Conservation (phyloP, 495 filamentous ascomycete species). For the Podospora sp. region DNA sequence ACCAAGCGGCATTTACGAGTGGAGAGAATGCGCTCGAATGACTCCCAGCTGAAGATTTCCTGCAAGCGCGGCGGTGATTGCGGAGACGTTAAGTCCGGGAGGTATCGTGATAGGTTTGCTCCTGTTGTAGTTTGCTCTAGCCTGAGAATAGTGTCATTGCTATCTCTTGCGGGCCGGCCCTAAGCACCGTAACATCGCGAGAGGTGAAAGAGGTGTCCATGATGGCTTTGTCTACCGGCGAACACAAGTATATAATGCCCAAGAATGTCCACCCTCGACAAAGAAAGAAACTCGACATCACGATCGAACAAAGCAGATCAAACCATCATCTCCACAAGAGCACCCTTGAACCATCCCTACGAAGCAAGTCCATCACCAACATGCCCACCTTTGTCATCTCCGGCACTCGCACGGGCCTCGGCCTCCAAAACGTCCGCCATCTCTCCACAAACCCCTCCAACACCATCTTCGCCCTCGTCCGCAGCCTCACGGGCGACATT, state of each 20-base stretch:
- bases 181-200: not conserved
- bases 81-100: too few relatives aligned
- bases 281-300: too few relatives aligned
- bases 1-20: too few relatives aligned
- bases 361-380: slow-evolving; percentile 14
- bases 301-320: not conserved
- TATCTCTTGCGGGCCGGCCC: not conserved
- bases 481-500: slow-evolving; percentile 37
- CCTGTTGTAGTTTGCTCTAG: too few relatives aligned
- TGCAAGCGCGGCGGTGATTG: too few relatives aligned
- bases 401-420: slow-evolving; percentile 55
- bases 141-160: too few relatives aligned
- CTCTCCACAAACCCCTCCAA: slow-evolving; percentile 43
- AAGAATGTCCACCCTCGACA: not conserved
- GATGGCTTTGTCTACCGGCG: too few relatives aligned
- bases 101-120: too few relatives aligned
- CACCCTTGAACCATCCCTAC: not conserved
- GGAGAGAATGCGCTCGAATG: too few relatives aligned
- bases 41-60: too few relatives aligned
- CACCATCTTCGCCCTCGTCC: slow-evolving; percentile 51
- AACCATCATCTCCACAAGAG: not conserved
- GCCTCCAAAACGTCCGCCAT: slow-evolving; percentile 54
- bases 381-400: slow-evolving; percentile 57
- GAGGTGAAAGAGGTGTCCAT: not conserved
- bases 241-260: not conserved